Conservation (phyloP, 2,329 filamentous ascomycete genomes). For the Endoconidiophora laricicola region DNA sequence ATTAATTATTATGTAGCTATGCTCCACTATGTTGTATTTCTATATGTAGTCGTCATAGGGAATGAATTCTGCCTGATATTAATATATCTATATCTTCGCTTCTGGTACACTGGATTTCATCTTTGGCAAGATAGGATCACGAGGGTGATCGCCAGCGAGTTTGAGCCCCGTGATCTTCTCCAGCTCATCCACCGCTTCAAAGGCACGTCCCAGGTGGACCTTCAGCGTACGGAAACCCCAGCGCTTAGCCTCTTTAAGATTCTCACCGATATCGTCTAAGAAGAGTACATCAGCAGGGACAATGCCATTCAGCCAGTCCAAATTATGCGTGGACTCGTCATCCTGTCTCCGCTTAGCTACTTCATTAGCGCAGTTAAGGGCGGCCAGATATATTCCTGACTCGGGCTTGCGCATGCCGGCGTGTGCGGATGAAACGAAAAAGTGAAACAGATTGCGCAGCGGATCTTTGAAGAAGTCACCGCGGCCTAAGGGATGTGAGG, state of each 20-base stretch:
- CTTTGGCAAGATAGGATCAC: slow-evolving; percentile 28
- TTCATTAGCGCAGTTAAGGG: slow-evolving; percentile 48
- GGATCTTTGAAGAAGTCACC: slow-evolving; percentile 33
- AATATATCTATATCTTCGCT: slow-evolving; percentile 24
- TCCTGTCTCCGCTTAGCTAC: slow-evolving; percentile 26
- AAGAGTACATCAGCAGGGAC: slow-evolving; percentile 57
- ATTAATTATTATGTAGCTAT: no score
- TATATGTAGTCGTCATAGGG: neutral
- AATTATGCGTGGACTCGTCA: neutral
- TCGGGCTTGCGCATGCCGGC: slow-evolving; percentile 81
- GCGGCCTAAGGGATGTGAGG: slow-evolving; percentile 49
- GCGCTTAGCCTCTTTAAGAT: slow-evolving; percentile 62
- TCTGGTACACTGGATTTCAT: slow-evolving; percentile 16
- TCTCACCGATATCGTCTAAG: slow-evolving; percentile 86
- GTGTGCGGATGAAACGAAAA: slow-evolving; percentile 77
- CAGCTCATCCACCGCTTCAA: slow-evolving; percentile 66
- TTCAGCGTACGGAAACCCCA: slow-evolving; percentile 72
- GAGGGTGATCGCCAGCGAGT: slow-evolving; percentile 39
- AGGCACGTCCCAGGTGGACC: slow-evolving; percentile 60
- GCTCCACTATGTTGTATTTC: neutral
- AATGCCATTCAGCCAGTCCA: slow-evolving; percentile 18
- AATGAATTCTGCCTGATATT: no score
- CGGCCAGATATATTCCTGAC: slow-evolving; percentile 59
- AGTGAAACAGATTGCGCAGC: slow-evolving; percentile 56
- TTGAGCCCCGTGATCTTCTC: slow-evolving; percentile 57